Conservation (phyloP, 306 rosid genomes). For the Luffa aegyptiaca region DNA sequence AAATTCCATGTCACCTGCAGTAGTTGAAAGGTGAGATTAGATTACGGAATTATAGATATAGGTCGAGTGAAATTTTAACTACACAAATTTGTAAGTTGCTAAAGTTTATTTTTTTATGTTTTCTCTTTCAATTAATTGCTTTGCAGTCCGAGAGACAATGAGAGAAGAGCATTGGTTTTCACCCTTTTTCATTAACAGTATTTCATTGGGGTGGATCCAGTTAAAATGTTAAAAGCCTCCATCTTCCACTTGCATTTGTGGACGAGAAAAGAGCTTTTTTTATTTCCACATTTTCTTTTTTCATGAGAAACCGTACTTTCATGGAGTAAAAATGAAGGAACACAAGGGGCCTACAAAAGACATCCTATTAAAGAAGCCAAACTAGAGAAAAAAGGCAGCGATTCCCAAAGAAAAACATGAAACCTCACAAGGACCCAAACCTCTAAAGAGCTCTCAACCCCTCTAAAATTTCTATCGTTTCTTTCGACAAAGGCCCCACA, state of each 20-base stretch:
- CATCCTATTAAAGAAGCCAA: not conserved
- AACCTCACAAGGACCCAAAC: not conserved
- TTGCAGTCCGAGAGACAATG: not conserved
- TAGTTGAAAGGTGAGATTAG: constrained; percentile 7
- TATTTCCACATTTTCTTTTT: too few species aligned
- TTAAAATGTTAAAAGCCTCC: not conserved
- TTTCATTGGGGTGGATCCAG: not conserved
- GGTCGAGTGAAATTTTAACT: not conserved
- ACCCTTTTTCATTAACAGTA: not conserved
- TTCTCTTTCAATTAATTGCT: not conserved
- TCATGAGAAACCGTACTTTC: not conserved
- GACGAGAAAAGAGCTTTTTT: not conserved
- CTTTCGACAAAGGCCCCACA: not conserved
- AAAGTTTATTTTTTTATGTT: not conserved
- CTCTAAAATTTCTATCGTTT: not conserved
- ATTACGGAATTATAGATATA: not conserved
- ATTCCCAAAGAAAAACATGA: not conserved
- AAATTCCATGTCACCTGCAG: constrained; percentile 93
- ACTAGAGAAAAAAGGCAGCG: not conserved
- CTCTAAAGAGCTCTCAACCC: not conserved
- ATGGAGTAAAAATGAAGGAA: too few species aligned
- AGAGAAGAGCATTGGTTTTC: not conserved
- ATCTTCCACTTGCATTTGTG: not conserved
- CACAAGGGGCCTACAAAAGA: not conserved
- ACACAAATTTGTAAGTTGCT: not conserved